Evolutionary conservation across 345 rosid species (phyloP).

Genomic region (Pugionium dolabratum): DNA sequence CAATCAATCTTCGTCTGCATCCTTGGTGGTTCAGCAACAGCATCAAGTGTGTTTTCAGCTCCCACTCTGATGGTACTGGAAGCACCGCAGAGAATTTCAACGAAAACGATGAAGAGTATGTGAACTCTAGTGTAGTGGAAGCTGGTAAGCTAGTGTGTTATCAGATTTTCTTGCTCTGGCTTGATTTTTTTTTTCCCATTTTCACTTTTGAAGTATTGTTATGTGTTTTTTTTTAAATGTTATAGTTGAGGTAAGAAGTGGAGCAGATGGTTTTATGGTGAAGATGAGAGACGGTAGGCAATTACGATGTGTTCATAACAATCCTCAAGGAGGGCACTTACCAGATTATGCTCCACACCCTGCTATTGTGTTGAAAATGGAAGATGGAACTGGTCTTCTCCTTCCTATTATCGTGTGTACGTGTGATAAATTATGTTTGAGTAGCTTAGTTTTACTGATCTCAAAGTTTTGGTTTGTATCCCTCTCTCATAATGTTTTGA

Average conservation of each 20-base stretch:
- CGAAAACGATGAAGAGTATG: slow-evolving; percentile 82
- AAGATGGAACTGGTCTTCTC: slow-evolving; percentile 95
- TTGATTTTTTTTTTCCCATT: background rate
- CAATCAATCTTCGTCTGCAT: background rate
- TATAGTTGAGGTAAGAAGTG: slow-evolving; percentile 88
- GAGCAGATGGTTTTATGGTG: slow-evolving; percentile 80
- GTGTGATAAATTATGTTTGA: slow-evolving; percentile 37
- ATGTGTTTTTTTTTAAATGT: slow-evolving; percentile 4
- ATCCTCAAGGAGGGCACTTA: slow-evolving; percentile 77
- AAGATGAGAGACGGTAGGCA: slow-evolving; percentile 96
- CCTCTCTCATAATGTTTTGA: background rate
- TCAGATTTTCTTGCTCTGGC: too few relatives aligned
- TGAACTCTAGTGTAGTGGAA: slow-evolving; percentile 80
- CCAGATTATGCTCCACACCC: slow-evolving; percentile 86
- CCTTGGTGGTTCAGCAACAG: slow-evolving; percentile 15
- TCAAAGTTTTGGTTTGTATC: background rate
- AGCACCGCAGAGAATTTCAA: slow-evolving; percentile 83
- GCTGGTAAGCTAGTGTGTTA: slow-evolving; percentile 58
- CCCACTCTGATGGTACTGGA: slow-evolving; percentile 73
- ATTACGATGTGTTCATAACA: slow-evolving; percentile 79
- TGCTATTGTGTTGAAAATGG: slow-evolving; percentile 95
- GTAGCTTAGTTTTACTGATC: background rate
- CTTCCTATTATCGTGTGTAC: slow-evolving; percentile 93
- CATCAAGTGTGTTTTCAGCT: slow-evolving; percentile 66
- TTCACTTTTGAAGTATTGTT: background rate